These are phyloP conservation scores for Aurinia saxatilis DNA, from an alignment of 345 rosid genomes.

Conservation along the genomic window DNA sequence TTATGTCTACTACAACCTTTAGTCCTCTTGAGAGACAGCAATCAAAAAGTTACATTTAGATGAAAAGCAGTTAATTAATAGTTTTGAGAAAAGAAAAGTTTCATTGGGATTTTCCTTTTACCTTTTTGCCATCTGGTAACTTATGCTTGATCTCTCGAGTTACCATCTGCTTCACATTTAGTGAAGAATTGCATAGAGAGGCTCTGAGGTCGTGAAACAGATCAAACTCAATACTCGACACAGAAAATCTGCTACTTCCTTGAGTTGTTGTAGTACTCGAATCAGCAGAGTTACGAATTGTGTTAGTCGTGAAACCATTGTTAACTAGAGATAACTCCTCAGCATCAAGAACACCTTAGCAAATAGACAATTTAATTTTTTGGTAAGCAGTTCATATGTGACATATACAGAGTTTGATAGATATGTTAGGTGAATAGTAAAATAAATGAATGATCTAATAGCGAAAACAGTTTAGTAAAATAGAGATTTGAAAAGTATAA, in stretches of 20 bases:
- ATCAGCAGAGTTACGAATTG: constrained; percentile 7
- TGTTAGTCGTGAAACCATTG: constrained; percentile 11
- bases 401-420: no score
- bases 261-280: constrained; percentile 3
- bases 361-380: not conserved
- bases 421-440: no score
- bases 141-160: constrained; percentile 12
- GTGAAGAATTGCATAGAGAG: not conserved
- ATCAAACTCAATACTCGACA: constrained; percentile 23
- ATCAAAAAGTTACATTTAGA: not conserved
- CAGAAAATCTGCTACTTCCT: constrained; percentile 15
- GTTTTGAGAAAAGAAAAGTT: not conserved
- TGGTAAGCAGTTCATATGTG: not conserved
- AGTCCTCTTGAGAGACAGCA: not conserved
- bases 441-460: no score
- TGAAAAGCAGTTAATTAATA: not conserved
- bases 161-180: not conserved
- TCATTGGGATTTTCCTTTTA: not conserved
- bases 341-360: constrained; percentile 26
- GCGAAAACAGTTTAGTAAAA: no score
- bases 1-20: not conserved
- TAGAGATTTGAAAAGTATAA: no score
- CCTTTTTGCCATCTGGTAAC: constrained; percentile 16
- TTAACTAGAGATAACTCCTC: constrained; percentile 22
- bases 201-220: constrained; percentile 20